Evolutionary conservation across 2,329 filamentous ascomycete species (phyloP).

Genomic region (Tolypocladium ophioglossoides): DNA sequence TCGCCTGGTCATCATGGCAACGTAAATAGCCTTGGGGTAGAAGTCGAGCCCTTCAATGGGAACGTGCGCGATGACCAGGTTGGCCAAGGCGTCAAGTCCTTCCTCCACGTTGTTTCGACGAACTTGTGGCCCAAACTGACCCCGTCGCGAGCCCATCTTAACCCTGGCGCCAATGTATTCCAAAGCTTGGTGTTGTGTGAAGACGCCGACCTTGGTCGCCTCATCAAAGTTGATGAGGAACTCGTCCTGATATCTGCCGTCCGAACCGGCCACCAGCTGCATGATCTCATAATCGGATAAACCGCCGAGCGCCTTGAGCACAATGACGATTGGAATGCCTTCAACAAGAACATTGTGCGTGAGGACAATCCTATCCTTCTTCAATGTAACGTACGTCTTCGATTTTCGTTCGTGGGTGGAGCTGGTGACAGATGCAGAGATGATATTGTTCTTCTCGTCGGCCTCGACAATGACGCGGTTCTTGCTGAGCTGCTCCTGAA

Average conservation of each 20-base stretch:
- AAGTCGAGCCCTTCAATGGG: slow-evolving; percentile 88
- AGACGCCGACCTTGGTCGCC: slow-evolving; percentile 70
- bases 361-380: slow-evolving; percentile 83
- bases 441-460: slow-evolving; percentile 82
- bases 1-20: slow-evolving; percentile 94
- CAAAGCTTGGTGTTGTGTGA: slow-evolving; percentile 88
- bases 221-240: slow-evolving; percentile 96
- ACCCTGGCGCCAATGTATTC: slow-evolving; percentile 84
- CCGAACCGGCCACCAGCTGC: slow-evolving; percentile 77
- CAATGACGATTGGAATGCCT: slow-evolving; percentile 87
- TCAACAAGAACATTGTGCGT: slow-evolving; percentile 91
- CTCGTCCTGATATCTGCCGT: slow-evolving; percentile 84
- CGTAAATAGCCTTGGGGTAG: slow-evolving; percentile 90
- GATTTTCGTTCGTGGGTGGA: slow-evolving; percentile 97
- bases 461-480: slow-evolving; percentile 97
- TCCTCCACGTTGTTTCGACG: slow-evolving; percentile 80
- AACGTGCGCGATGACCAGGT: slow-evolving; percentile 90
- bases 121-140: slow-evolving; percentile 40
- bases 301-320: slow-evolving; percentile 87
- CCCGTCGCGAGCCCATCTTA: slow-evolving; percentile 68
- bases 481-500: slow-evolving; percentile 98
- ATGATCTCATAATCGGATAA: slow-evolving; percentile 93
- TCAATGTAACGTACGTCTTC: slow-evolving; percentile 89
- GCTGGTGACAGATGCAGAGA: slow-evolving; percentile 93
- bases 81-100: slow-evolving; percentile 83